phyloP scores from a whole-genome alignment of 495 filamentous ascomycete genomes.

The Paragyromitra xinjiangensis region DNA sequence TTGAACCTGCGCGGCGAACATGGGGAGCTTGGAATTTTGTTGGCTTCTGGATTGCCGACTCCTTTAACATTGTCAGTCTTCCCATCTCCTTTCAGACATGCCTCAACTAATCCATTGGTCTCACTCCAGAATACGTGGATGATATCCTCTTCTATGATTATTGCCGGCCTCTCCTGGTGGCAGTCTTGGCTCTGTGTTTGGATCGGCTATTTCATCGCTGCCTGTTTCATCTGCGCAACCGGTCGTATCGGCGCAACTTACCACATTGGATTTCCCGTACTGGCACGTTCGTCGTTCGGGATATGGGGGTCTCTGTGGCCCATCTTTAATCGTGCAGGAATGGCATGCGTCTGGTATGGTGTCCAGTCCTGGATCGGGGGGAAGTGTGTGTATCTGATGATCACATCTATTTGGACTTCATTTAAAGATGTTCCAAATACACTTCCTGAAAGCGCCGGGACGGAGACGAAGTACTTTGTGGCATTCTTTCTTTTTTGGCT shows the following conservation, averaged over 20 bases:
- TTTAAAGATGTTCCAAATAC: slow-evolving; percentile 72
- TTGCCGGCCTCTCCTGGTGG: slow-evolving; percentile 88
- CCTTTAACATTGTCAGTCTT: slow-evolving; percentile 76
- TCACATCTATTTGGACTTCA: slow-evolving; percentile 79
- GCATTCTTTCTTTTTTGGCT: slow-evolving; percentile 90
- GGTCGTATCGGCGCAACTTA: slow-evolving; percentile 91
- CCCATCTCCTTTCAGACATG: neutral
- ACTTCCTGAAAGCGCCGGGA: slow-evolving; percentile 72
- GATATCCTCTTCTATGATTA: slow-evolving; percentile 87
- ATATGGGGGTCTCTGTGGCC: slow-evolving; percentile 92
- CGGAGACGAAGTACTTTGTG: slow-evolving; percentile 76
- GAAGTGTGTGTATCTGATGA: slow-evolving; percentile 82
- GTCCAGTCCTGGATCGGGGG: slow-evolving; percentile 88
- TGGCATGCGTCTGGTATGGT: slow-evolving; percentile 89
- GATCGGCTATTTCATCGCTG: slow-evolving; percentile 81
- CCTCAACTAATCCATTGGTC: slow-evolving; percentile 33
- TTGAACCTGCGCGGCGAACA: slow-evolving; percentile 82
- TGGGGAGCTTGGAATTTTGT: slow-evolving; percentile 92
- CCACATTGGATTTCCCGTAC: slow-evolving; percentile 87
- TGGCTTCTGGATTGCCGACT: slow-evolving; percentile 92
- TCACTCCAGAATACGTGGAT: slow-evolving; percentile 82
- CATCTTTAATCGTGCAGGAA: slow-evolving; percentile 85
- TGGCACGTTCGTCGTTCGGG: slow-evolving; percentile 77
- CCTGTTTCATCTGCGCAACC: slow-evolving; percentile 75
- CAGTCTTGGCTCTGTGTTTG: slow-evolving; percentile 86